Conservation (phyloP, 345 rosid species). For the Fremontodendron californicum region DNA sequence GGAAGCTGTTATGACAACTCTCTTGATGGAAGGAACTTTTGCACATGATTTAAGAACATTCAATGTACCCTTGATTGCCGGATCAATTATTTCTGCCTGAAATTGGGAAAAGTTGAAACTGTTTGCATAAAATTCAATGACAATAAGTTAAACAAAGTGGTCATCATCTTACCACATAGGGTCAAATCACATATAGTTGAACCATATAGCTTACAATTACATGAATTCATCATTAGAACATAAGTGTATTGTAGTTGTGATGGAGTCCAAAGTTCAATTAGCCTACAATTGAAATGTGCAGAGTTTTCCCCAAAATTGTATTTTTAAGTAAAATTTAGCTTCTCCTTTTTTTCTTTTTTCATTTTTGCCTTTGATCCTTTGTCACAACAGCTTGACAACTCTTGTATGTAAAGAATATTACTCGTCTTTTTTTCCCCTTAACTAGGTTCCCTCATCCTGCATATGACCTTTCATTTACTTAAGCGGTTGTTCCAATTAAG, state of each 20-base stretch:
- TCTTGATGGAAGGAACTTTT: conserved; percentile 36
- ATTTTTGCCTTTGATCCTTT: neutral
- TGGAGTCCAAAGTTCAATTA: neutral
- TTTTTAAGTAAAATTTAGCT: neutral
- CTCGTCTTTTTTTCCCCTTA: neutral
- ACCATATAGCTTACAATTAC: neutral
- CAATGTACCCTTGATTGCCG: conserved; percentile 46
- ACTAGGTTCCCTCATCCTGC: neutral
- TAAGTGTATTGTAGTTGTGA: neutral
- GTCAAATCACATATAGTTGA: neutral
- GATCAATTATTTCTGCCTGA: conserved; percentile 40
- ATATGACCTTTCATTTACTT: neutral
- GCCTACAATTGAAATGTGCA: neutral
- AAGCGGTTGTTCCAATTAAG: neutral
- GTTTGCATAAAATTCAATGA: neutral
- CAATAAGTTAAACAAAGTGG: neutral
- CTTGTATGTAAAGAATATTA: neutral
- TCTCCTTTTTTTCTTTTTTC: neutral
- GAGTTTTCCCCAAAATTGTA: neutral
- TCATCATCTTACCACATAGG: neutral
- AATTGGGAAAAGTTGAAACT: neutral
- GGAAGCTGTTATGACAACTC: conserved; percentile 51
- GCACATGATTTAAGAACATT: conserved; percentile 43
- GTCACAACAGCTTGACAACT: neutral
- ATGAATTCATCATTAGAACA: neutral